Evolutionary conservation across 495 filamentous ascomycete species (phyloP).

Genomic region (Oidiodendron maius): DNA sequence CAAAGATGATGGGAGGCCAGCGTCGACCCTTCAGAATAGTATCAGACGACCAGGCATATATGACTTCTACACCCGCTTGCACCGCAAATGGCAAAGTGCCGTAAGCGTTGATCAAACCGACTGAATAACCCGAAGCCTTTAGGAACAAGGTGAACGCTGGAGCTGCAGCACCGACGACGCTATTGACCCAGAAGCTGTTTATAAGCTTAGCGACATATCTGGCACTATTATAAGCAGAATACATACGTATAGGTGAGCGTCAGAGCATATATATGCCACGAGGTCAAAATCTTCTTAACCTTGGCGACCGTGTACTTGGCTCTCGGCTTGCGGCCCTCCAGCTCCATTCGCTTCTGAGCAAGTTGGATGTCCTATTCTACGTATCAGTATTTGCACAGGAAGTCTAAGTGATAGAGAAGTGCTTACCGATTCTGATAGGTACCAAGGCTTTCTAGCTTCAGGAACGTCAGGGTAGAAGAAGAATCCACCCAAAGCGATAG

Average conservation of each 20-base stretch:
- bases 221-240: no score
- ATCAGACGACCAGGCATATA: slow-evolving; percentile 20
- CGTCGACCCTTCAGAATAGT: slow-evolving; percentile 8
- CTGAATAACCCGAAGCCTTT: slow-evolving; percentile 31
- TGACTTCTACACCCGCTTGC: slow-evolving; percentile 17
- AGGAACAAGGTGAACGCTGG: slow-evolving; percentile 25
- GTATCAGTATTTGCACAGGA: background rate
- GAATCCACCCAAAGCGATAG: slow-evolving; percentile 41
- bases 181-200: no score
- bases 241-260: slow-evolving; percentile 7
- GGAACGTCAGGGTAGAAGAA: slow-evolving; percentile 41
- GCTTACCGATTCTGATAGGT: background rate
- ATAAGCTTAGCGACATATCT: no score
- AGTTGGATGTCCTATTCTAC: background rate
- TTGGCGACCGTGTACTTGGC: slow-evolving; percentile 7
- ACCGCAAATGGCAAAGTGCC: slow-evolving; percentile 22
- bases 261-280: slow-evolving; percentile 10
- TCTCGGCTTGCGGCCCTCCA: slow-evolving; percentile 4
- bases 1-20: slow-evolving; percentile 18
- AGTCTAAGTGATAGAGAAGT: background rate
- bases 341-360: background rate
- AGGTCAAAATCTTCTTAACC: slow-evolving; percentile 9
- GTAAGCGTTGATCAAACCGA: slow-evolving; percentile 31
- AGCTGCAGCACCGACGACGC: slow-evolving; percentile 28
- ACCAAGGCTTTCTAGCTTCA: slow-evolving; percentile 19